Conservation (phyloP, 805 yeast genomes). For the Clavispora santaluciae region DNA sequence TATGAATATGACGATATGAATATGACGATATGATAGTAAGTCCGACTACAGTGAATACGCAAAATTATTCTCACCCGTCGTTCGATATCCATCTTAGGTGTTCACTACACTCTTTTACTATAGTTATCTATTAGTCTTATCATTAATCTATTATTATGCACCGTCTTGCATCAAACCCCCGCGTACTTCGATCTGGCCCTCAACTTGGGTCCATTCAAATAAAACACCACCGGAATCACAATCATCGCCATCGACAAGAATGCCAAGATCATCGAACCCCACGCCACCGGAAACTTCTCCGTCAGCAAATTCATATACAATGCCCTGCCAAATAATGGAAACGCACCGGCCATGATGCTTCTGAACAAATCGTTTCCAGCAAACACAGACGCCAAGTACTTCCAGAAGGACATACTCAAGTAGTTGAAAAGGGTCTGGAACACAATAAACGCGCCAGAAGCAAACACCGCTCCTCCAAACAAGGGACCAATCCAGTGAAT, state of each 20-base stretch:
- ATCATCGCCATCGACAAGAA: slow-evolving; percentile 3
- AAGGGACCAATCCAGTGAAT: slow-evolving; percentile 20
- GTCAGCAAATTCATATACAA: slow-evolving; percentile 51
- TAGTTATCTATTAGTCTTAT: no score
- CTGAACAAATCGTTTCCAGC: slow-evolving; percentile 54
- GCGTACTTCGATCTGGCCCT: slow-evolving; percentile 11
- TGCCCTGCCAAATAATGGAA: slow-evolving; percentile 60
- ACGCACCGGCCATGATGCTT: slow-evolving; percentile 49
- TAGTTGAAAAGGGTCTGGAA: slow-evolving; percentile 53
- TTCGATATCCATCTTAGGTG: no score
- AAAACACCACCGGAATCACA: slow-evolving; percentile 7
- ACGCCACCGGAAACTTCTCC: slow-evolving; percentile 51
- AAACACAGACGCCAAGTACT: slow-evolving; percentile 53
- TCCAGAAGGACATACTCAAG: slow-evolving; percentile 43
- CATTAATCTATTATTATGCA: no score
- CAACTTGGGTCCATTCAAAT: slow-evolving; percentile 11
- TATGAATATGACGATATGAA: no score
- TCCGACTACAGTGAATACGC: slow-evolving; percentile 37
- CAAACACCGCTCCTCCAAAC: slow-evolving; percentile 17
- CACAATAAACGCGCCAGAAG: slow-evolving; percentile 31
- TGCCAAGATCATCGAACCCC: slow-evolving; percentile 46
- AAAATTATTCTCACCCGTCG: no score
- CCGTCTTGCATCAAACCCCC: no score
- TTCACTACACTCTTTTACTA: no score
- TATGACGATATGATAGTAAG: no score